Base-by-base conservation (phyloP, 2,329 filamentous ascomycete genomes). In the Paecilomyces niveus region DNA sequence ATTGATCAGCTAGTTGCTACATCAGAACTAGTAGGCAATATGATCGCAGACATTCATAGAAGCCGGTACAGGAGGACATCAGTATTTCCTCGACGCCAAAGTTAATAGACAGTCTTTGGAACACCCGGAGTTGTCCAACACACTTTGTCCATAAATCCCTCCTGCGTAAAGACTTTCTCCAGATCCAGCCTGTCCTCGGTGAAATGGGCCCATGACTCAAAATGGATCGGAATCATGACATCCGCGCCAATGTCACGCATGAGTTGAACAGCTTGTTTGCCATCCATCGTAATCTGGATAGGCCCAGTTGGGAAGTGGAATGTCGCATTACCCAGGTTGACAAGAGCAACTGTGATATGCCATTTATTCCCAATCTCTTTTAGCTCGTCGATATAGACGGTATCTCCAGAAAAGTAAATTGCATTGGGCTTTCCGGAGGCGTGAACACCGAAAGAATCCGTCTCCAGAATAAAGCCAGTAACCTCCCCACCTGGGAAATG, bases 381-480 rank as follows among this genome's bases (percentile, higher is more conserved):
- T 3, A 78, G 67, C 61, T 80, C 77, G 1, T 74, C 67, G 0
- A 79, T 64, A 57, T 81, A 80, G 3, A 81, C 72, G 0, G 79
- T 82, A 58, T 82, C 80, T 0, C 80, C 79, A 0, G 78, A 74
- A 64, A 82, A 78, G 60, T 76, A 82, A 6, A 81, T 73, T 1
- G 72, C 79, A 57, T 81, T 81, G 0, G 76, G 78, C 0, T 62
- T 62, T 0, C 75, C 74, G 3, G 74, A 65, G 3, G 65, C 61
- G 8, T 60, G 56, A 1, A n/a, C 31, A 1, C 79, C 78, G 39
- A 81, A 80, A 0, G 65, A 66, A 0, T 66, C 58, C 0, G 67
- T 62, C 0, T 69, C 70, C 2, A 81, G 0, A 5, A 81, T 64
- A 61, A 81, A 81, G 2, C 79, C 80, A 0, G 72, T 77, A 11